Percentiles rank a stretch among this genome's conserved stretches.
These are phyloP conservation scores for Lepiota venenata DNA, from an alignment of 768 basidiomycete genomes.

Conservation along the genomic window DNA sequence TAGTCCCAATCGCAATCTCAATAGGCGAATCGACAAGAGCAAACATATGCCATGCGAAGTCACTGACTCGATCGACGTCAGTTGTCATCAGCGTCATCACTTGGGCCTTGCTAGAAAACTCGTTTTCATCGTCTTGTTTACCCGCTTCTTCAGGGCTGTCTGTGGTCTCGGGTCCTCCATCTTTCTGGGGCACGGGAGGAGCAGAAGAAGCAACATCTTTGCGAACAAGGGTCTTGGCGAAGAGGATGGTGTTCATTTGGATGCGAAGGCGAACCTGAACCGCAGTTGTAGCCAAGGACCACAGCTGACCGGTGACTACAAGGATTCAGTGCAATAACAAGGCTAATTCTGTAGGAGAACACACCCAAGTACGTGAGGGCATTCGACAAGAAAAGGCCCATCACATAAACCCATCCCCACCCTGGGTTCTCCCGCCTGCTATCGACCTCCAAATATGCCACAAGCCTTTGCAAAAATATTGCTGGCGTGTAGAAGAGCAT, in stretches of 20 bases:
- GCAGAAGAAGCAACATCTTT: conserved; percentile 81
- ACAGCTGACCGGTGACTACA: conserved; percentile 64
- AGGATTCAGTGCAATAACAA: neutral
- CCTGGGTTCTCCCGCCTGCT: conserved; percentile 47
- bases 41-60: conserved; percentile 79
- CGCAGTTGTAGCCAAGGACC: conserved; percentile 65
- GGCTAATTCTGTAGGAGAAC: conserved; percentile 8
- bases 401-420: conserved; percentile 72
- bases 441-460: conserved; percentile 65
- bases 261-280: conserved; percentile 69
- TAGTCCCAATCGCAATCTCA: conserved; percentile 69
- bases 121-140: conserved; percentile 43
- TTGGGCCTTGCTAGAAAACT: conserved; percentile 68
- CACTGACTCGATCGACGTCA: conserved; percentile 86
- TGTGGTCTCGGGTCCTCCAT: conserved; percentile 12
- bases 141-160: conserved; percentile 14
- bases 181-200: conserved; percentile 20
- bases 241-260: conserved; percentile 82
- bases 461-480: conserved; percentile 56
- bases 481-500: conserved; percentile 66
- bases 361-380: conserved; percentile 30
- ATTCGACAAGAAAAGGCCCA: conserved; percentile 32
- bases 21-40: conserved; percentile 79
- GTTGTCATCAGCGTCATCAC: conserved; percentile 97
- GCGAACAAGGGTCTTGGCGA: conserved; percentile 80